Base-by-base conservation (phyloP, 2,329 filamentous ascomycete genomes). In the Trichoderma arundinaceum region DNA sequence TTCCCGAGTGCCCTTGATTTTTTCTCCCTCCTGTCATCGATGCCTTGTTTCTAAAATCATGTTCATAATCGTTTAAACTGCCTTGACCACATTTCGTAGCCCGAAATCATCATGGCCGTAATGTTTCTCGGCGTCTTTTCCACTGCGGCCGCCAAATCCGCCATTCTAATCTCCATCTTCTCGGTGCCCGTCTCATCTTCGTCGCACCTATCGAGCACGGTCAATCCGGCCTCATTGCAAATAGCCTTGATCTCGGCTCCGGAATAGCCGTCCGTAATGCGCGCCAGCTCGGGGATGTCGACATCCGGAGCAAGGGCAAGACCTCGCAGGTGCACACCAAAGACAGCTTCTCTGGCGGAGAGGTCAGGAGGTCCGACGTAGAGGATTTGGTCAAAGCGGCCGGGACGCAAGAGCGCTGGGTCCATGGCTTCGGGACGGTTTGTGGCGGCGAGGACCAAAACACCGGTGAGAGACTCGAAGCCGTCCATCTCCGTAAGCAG, bases 401-500 rank as follows among this genome's bases (percentile, higher is more conserved):
- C 94, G 0, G 92, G 91, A 0, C 94, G 87, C 74, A 97, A 86
- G 39, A 98, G 83, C 0, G 94, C 94, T 0, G 92, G 87, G 74
- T 98, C 94, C 19, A 98, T 85, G 1, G 89, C 84, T 72, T 96
- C 91, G 0, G 94, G 94, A 61, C 92, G 88, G 78, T 98, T 98
- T 0, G 94, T 98, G 2, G 94, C 94, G 0, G 92, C 94, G 17
- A 98, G 86, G 13, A 97, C 90, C 66, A 96, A 86, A 0, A 98
- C 93, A 65, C 91, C 91, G 63, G 89, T 89, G 19, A 96, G 82
- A 44, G 89, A 83, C 76, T 97, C 92, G 71, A 97, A 96, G 53
- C 94, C 94, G 74, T 97, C 94, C 90, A 98, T 96, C 75, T 97
- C 94, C 67, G 93, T 97, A 5, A 98, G 84, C 33, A 98, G 81